Base-by-base conservation (phyloP, 2,329 filamentous ascomycete genomes). In the Colletotrichum trifolii region DNA sequence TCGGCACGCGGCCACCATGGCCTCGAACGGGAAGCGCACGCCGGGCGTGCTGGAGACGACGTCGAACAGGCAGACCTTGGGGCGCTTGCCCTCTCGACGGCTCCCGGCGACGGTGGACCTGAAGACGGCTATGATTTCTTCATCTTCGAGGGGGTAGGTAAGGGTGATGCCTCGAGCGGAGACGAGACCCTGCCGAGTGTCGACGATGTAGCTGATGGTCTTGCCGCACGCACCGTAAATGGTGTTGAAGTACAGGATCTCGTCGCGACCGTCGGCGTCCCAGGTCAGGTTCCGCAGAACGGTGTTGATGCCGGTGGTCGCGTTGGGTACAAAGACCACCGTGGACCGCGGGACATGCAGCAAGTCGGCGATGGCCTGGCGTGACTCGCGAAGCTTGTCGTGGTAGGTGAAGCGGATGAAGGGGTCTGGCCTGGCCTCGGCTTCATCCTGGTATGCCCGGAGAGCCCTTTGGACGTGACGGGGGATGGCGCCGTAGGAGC, bases 401-500 rank as follows among this genome's bases (percentile, higher is more conserved):
- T 89, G 85, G 68, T 88, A 89, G 3, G 86, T 82, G 73, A 90
- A 91, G 33, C 91, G 88, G 73, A 95, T 89, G 79, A 94, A 97
- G 7, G 79, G 75, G 77, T 97, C 94, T 0, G 94, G 92, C 0
- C 81, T 82, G 2, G 84, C 80, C 79, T 97, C 94, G 40, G 83
- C 80, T 4, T 81, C 78, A 67, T 90, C 85, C 73, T 94, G 90
- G 71, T 90, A 91, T n/a, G 81, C 72, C 13, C 85, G 87, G 17
- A 90, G 83, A 54, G 82, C 83, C 12, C 84, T 77, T 13, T 83
- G 85, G 64, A 97, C 83, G 17, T 78, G 74, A 9, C 78, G 80
- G 4, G 94, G 94, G 71, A 90, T 89, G 2, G 90, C 89, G 39
- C 94, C 94, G 74, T 92, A 97, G 1, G 93, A 96, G 53, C 93